Conservation (phyloP, 495 filamentous ascomycete species). For the Penicillium dipodomyicola region DNA sequence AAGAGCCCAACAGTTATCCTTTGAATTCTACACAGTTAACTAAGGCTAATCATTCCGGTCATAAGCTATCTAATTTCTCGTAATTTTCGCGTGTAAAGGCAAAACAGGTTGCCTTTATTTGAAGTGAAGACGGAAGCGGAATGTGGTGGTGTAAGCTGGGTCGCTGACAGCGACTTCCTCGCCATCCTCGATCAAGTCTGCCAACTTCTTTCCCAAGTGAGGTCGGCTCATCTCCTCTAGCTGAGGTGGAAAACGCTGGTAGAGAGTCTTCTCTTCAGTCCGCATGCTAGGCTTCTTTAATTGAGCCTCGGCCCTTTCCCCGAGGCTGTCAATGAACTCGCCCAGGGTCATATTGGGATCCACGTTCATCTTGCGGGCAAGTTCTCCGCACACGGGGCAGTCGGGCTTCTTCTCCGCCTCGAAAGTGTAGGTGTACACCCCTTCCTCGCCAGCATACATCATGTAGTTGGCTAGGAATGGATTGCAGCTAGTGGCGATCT, state of each 20-base stretch:
- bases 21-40: slow-evolving; percentile 28
- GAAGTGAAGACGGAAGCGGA: slow-evolving; percentile 63
- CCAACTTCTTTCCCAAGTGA: slow-evolving; percentile 76
- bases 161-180: slow-evolving; percentile 82
- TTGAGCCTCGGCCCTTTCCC: slow-evolving; percentile 78
- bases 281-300: slow-evolving; percentile 88
- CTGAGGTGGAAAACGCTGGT: slow-evolving; percentile 78
- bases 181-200: slow-evolving; percentile 60
- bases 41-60: slow-evolving; percentile 25
- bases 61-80: slow-evolving; percentile 8
- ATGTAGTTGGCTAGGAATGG: slow-evolving; percentile 92
- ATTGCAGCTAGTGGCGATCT: slow-evolving; percentile 80
- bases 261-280: slow-evolving; percentile 78
- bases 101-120: slow-evolving; percentile 17
- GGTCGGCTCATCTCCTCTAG: slow-evolving; percentile 76
- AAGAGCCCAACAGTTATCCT: slow-evolving; percentile 8
- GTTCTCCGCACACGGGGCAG: slow-evolving; percentile 89
- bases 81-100: neutral
- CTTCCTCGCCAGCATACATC: slow-evolving; percentile 97
- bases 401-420: slow-evolving; percentile 86
- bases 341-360: slow-evolving; percentile 71
- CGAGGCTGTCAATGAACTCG: slow-evolving; percentile 83
- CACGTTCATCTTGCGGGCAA: slow-evolving; percentile 68
- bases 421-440: slow-evolving; percentile 96
- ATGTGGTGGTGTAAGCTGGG: slow-evolving; percentile 70